Evolutionary conservation across 1,284 basidiomycete genomes (phyloP).

Genomic region (Cryptococcus amylolentus): DNA sequence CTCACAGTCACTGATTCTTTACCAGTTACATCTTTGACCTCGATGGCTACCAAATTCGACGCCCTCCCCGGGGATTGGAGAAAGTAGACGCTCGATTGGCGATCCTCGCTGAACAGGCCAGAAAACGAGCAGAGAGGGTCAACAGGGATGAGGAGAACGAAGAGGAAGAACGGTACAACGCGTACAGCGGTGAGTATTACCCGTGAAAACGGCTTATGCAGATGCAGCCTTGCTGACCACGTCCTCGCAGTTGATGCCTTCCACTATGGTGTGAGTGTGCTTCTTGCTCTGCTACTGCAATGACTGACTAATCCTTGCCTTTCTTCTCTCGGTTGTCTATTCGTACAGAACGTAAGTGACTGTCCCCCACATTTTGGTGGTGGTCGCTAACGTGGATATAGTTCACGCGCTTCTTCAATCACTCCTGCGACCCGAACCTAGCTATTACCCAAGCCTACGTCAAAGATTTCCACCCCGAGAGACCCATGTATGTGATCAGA

Average conservation of each 20-base stretch:
- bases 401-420: constrained; percentile 57
- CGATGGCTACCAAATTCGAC: constrained; percentile 66
- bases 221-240: not conserved
- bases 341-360: constrained; percentile 39
- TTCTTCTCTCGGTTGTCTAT: constrained; percentile 5
- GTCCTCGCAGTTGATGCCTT: constrained; percentile 67
- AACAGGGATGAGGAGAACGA: constrained; percentile 41
- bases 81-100: constrained; percentile 37
- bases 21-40: constrained; percentile 72
- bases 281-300: not conserved
- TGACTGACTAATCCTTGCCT: not conserved
- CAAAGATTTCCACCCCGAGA: constrained; percentile 54
- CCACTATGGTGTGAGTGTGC: constrained; percentile 69
- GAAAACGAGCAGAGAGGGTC: constrained; percentile 14
- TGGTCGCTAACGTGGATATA: constrained; percentile 12
- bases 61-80: constrained; percentile 41
- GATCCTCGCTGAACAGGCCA: constrained; percentile 26
- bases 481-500: constrained; percentile 55
- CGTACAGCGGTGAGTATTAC: constrained; percentile 39
- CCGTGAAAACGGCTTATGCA: not conserved
- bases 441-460: constrained; percentile 66
- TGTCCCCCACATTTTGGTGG: constrained; percentile 15
- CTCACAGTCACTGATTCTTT: not conserved
- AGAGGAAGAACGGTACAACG: constrained; percentile 32
- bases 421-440: constrained; percentile 85